These are phyloP conservation scores for Heteromeles arbutifolia DNA, from an alignment of 306 rosid genomes.

Conservation along the genomic window DNA sequence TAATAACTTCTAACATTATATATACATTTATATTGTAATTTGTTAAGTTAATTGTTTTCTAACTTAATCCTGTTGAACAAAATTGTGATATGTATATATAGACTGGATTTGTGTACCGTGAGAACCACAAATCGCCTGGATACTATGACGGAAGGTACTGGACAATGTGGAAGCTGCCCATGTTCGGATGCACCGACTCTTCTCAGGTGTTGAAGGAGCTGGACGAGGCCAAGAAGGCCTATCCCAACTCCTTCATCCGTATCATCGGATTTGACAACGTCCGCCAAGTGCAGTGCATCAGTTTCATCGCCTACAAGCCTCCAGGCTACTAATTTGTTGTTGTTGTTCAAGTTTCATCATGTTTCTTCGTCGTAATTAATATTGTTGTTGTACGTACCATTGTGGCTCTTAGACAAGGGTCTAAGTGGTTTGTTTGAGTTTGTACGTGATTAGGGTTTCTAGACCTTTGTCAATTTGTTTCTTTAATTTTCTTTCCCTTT, in stretches of 20 bases:
- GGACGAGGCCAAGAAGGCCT: constrained; percentile 19
- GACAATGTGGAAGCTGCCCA: constrained; percentile 85
- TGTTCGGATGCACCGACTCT: constrained; percentile 60
- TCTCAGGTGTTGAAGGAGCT: constrained; percentile 48
- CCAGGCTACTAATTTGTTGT: neutral
- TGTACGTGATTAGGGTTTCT: neutral
- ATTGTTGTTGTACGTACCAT: neutral
- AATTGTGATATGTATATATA: neutral
- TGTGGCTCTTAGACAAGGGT: neutral
- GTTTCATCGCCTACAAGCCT: constrained; percentile 73
- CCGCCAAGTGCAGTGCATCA: constrained; percentile 79
- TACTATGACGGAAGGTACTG: constrained; percentile 79
- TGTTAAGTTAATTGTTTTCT: neutral
- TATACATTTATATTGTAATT: neutral
- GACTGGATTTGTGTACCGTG: constrained; percentile 46
- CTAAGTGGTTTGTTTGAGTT: neutral
- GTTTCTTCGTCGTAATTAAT: neutral
- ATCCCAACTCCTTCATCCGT: constrained; percentile 37
- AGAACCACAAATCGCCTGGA: constrained; percentile 46
- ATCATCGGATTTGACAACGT: constrained; percentile 73
- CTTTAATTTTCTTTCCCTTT: neutral
- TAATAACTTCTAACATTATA: neutral
- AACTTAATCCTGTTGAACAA: neutral
- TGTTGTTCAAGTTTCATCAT: neutral
- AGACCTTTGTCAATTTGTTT: neutral